Evolutionary conservation across 352 stramenopile genomes (phyloP).

Genomic region (Phytophthora idaei): DNA sequence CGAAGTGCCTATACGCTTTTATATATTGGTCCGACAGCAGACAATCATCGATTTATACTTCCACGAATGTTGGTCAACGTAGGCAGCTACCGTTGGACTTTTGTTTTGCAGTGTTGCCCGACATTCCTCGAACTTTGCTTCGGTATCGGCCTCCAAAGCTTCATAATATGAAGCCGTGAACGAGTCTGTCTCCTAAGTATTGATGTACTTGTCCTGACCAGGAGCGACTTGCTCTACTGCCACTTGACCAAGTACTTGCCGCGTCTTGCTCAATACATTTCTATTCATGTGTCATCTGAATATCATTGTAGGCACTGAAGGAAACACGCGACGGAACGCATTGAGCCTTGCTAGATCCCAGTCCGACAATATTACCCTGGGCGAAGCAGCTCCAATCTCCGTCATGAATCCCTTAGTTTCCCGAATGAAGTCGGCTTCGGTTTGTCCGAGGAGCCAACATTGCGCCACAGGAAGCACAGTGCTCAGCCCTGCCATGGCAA

Average conservation of each 20-base stretch:
- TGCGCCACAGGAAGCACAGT: not conserved
- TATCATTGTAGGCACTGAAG: not conserved
- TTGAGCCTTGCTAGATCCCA: not conserved
- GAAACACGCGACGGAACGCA: not conserved
- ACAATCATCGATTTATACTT: slow-evolving; percentile 8
- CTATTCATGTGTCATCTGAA: not conserved
- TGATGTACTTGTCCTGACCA: not conserved
- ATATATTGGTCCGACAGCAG: not conserved
- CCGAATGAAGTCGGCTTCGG: not conserved
- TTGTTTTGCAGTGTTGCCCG: not conserved
- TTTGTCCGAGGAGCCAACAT: not conserved
- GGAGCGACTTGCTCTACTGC: not conserved
- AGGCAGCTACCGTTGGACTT: not conserved
- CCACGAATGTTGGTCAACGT: slow-evolving; percentile 1
- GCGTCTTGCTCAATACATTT: not conserved
- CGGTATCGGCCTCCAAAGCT: not conserved
- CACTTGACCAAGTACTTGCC: not conserved
- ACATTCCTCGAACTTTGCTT: not conserved
- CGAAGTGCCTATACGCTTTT: slow-evolving; percentile 1
- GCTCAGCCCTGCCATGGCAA: not conserved
- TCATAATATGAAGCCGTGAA: not conserved
- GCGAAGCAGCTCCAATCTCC: not conserved
- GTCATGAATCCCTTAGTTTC: not conserved
- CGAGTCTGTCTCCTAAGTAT: not conserved
- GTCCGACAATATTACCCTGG: not conserved